A percentile compares a stretch with the other conserved stretches of the same genome.
Evolutionary conservation across 192 early-diverging fungal species (phyloP).

Genomic region (Spizellomyces punctatus): DNA sequence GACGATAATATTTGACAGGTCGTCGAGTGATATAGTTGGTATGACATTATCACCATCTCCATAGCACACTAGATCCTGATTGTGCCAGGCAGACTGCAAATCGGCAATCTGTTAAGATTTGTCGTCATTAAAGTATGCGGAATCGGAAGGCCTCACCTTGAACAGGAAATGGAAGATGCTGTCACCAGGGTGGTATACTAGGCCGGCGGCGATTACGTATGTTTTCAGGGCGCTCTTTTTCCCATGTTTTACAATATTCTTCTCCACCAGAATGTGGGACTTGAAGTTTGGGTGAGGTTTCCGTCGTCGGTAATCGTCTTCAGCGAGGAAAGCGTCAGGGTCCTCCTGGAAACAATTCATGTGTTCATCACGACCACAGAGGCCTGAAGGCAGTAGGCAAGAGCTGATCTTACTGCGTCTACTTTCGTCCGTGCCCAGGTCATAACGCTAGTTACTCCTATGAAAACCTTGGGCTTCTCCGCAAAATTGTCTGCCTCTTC

Average conservation of each 20-base stretch:
- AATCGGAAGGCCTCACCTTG: slow-evolving; percentile 33
- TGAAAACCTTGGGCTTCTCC: slow-evolving; percentile 59
- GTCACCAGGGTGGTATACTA: slow-evolving; percentile 60
- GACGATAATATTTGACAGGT: slow-evolving; percentile 57
- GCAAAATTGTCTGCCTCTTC: slow-evolving; percentile 52
- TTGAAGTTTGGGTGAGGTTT: slow-evolving; percentile 66
- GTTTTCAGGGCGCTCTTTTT: slow-evolving; percentile 57
- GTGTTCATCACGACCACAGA: background rate
- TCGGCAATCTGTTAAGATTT: background rate
- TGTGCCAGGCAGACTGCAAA: slow-evolving; percentile 58
- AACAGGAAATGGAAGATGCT: slow-evolving; percentile 62
- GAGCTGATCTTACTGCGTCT: slow-evolving; percentile 42
- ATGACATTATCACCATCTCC: slow-evolving; percentile 59
- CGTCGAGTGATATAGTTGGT: slow-evolving; percentile 62
- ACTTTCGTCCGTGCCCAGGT: slow-evolving; percentile 65
- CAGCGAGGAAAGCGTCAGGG: slow-evolving; percentile 53
- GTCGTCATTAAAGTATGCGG: background rate
- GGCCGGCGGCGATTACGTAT: slow-evolving; percentile 57
- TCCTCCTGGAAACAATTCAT: slow-evolving; percentile 41
- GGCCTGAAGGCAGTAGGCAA: background rate
- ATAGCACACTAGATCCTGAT: slow-evolving; percentile 54
- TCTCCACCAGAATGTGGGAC: slow-evolving; percentile 54
- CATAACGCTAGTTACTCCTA: slow-evolving; percentile 60
- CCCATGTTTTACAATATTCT: slow-evolving; percentile 56
- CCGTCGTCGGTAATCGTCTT: slow-evolving; percentile 63